A percentile compares a stretch with the other conserved stretches of the same genome.
phyloP scores from a whole-genome alignment of 768 basidiomycete genomes.

The Candolleomyces aberdarensis region DNA sequence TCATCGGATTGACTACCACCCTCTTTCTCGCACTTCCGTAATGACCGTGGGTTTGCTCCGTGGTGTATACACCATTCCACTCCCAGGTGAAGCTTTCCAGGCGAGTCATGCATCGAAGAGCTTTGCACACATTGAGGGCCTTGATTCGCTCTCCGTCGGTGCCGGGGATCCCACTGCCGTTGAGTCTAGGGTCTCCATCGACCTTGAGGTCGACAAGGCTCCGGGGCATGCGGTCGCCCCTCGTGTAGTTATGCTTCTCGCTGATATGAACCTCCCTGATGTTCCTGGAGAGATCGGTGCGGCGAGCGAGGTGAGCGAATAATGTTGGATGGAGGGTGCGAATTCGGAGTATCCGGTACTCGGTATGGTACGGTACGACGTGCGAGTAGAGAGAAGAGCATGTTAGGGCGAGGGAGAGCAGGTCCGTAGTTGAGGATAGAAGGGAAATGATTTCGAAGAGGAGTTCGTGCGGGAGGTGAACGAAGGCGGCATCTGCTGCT shows the following conservation, averaged over 20 bases:
- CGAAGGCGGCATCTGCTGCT: conserved; percentile 18
- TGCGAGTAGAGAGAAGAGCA: conserved; percentile 34
- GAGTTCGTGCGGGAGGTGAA: conserved; percentile 43
- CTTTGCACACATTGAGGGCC: conserved; percentile 32
- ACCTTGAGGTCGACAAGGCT: conserved; percentile 29
- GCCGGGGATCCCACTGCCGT: conserved; percentile 13
- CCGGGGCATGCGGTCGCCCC: conserved; percentile 40
- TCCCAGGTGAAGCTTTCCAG: conserved; percentile 45
- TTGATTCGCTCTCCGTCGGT: conserved; percentile 31
- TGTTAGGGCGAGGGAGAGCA: conserved; percentile 43
- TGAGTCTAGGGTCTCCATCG: conserved; percentile 17
- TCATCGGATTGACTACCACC: conserved; percentile 19
- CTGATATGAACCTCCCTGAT: conserved; percentile 45
- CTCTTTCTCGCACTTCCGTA: neutral
- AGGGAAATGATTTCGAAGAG: conserved; percentile 45
- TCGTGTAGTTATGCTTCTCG: conserved; percentile 31
- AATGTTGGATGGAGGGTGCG: conserved; percentile 35
- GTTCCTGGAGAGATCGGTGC: conserved; percentile 46
- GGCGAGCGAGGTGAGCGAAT: conserved; percentile 50
- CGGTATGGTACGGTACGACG: conserved; percentile 45
- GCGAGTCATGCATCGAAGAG: conserved; percentile 39
- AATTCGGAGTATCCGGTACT: conserved; percentile 48
- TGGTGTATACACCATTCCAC: conserved; percentile 18
- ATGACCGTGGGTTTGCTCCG: neutral
- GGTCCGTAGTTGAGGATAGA: conserved; percentile 37